Conservation (phyloP, 331 rosid genomes). For the Cydonia oblonga region DNA sequence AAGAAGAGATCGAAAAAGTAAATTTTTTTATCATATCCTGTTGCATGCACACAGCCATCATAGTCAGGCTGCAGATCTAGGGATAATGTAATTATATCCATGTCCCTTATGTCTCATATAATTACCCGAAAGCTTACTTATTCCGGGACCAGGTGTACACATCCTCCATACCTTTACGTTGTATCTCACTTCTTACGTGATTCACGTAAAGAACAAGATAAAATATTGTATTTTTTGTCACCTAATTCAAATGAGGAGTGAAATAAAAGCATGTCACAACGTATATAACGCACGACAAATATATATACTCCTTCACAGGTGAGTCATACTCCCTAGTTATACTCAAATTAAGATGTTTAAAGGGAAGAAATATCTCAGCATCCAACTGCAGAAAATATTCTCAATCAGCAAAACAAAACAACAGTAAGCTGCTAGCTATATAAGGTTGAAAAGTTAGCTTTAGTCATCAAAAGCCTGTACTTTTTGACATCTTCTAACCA, state of each 20-base stretch:
- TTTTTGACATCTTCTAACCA: slow-evolving; percentile 20
- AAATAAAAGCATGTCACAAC: not conserved
- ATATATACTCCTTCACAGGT: no score
- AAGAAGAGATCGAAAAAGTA: not conserved
- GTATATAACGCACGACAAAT: not conserved
- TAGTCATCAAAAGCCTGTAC: slow-evolving; percentile 23
- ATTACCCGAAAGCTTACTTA: not conserved
- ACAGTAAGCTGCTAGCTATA: slow-evolving; percentile 8
- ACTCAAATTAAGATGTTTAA: not conserved
- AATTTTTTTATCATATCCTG: not conserved
- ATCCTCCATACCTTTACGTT: no score
- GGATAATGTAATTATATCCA: not conserved
- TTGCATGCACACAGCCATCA: slow-evolving; percentile 15
- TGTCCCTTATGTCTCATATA: not conserved
- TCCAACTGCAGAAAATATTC: slow-evolving; percentile 5
- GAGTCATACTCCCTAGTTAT: no score
- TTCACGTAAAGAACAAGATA: no score
- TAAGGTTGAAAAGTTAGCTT: slow-evolving; percentile 23
- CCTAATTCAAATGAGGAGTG: no score
- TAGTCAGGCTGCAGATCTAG: not conserved
- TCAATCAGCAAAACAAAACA: not conserved
- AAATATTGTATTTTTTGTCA: no score
- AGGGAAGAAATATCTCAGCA: not conserved
- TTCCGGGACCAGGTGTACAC: no score
- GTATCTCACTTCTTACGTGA: not conserved